phyloP scores from a whole-genome alignment of 2,329 filamentous ascomycete genomes.

The Canariomyces notabilis region DNA sequence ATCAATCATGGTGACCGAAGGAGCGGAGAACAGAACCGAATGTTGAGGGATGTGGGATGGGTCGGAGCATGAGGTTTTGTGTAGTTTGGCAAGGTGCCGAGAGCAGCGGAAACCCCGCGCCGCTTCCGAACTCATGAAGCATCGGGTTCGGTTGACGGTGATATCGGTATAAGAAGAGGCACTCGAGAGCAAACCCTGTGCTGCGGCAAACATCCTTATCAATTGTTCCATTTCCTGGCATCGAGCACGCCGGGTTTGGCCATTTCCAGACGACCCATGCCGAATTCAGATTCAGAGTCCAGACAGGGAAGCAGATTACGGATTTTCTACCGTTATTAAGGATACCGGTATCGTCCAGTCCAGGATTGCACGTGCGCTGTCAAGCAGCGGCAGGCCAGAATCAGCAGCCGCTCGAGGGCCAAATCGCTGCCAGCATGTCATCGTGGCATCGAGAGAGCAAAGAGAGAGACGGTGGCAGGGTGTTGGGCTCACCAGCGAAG shows the following conservation, averaged over 20 bases:
- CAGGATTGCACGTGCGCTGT: neutral
- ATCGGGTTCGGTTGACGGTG: neutral
- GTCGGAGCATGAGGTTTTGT: neutral
- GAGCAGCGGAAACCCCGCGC: constrained; percentile 3
- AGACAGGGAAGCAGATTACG: neutral
- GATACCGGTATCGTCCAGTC: neutral
- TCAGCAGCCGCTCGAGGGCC: neutral
- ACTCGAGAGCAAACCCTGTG: constrained; percentile 6
- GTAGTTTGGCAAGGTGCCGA: neutral
- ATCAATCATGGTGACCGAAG: neutral
- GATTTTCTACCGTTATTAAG: constrained; percentile 12
- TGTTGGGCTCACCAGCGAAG: constrained; percentile 24
- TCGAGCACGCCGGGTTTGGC: constrained; percentile 8
- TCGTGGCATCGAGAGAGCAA: constrained; percentile 20
- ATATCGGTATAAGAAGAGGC: neutral
- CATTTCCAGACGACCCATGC: constrained; percentile 10
- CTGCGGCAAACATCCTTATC: constrained; percentile 6
- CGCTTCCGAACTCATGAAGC: neutral
- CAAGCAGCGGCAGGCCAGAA: constrained; percentile 1
- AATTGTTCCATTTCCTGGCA: constrained; percentile 10
- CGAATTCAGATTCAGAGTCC: constrained; percentile 12
- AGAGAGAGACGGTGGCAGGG: constrained; percentile 6
- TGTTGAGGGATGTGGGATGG: neutral
- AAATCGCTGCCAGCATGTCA: constrained; percentile 4
- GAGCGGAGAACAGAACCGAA: neutral